Conservation (phyloP, 192 early-diverging fungal species). For the Coemansia sp. region DNA sequence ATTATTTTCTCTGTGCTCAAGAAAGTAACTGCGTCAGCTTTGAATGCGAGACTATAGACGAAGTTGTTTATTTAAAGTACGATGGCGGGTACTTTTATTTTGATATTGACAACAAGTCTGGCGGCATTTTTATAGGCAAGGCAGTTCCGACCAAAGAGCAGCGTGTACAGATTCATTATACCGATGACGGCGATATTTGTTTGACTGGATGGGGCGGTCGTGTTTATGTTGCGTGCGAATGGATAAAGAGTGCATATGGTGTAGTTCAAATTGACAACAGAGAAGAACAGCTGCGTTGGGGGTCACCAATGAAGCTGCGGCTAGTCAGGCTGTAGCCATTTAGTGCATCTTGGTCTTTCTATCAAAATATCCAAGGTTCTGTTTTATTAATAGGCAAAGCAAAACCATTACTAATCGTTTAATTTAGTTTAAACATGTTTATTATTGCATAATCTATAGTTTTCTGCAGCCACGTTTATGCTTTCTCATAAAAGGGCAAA, state of each 20-base stretch:
- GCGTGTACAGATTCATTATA: too few species aligned
- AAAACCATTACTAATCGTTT: too few species aligned
- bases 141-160: constrained; percentile 5
- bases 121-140: not conserved
- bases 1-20: constrained; percentile 5
- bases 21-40: not conserved
- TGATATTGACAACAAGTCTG: not conserved
- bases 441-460: too few species aligned
- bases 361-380: too few species aligned
- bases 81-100: not conserved
- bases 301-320: constrained; percentile 6
- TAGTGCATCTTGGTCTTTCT: not conserved
- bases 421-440: too few species aligned
- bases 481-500: too few species aligned
- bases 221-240: constrained; percentile 3
- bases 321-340: constrained; percentile 6
- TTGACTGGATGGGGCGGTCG: not conserved
- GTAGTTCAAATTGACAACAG: not conserved
- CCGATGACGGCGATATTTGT: too few species aligned
- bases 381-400: too few species aligned
- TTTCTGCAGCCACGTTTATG: too few species aligned
- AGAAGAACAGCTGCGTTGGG: constrained; percentile 8
- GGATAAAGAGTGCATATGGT: constrained; percentile 10
- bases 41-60: constrained; percentile 3
- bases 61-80: constrained; percentile 2